Evolutionary conservation across 805 yeast genomes (phyloP).

Genomic region (Saccharomycopsis babjevae): DNA sequence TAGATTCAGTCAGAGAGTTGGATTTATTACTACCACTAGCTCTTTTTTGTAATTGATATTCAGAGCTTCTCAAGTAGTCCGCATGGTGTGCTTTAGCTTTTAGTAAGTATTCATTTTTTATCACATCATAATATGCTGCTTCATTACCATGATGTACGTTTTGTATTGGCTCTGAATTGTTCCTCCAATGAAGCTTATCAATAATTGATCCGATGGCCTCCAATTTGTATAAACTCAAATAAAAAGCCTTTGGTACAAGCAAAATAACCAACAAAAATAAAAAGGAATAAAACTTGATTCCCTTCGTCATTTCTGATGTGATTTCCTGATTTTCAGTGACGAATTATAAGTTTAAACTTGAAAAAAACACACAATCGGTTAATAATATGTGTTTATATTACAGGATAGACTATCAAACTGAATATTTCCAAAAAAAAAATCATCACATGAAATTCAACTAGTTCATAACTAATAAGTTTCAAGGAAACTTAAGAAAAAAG

Average conservation of each 20-base stretch:
- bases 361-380: too few relatives aligned
- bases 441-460: too few relatives aligned
- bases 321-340: too few relatives aligned
- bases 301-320: background rate
- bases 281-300: background rate
- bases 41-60: background rate
- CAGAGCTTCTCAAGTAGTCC: background rate
- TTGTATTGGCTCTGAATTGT: background rate
- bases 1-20: background rate
- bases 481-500: background rate
- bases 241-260: background rate
- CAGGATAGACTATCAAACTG: too few relatives aligned
- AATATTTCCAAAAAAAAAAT: too few relatives aligned
- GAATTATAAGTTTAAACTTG: too few relatives aligned
- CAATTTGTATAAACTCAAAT: background rate
- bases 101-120: background rate
- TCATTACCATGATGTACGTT: background rate
- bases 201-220: background rate
- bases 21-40: background rate
- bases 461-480: too few relatives aligned
- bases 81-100: background rate
- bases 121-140: background rate
- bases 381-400: too few relatives aligned
- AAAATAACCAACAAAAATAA: background rate
- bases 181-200: background rate